Evolutionary conservation across 139 green algal genomes (phyloP), one percentile per base, ranked within the genome.

Genomic region (Chlorella sp.): DNA sequence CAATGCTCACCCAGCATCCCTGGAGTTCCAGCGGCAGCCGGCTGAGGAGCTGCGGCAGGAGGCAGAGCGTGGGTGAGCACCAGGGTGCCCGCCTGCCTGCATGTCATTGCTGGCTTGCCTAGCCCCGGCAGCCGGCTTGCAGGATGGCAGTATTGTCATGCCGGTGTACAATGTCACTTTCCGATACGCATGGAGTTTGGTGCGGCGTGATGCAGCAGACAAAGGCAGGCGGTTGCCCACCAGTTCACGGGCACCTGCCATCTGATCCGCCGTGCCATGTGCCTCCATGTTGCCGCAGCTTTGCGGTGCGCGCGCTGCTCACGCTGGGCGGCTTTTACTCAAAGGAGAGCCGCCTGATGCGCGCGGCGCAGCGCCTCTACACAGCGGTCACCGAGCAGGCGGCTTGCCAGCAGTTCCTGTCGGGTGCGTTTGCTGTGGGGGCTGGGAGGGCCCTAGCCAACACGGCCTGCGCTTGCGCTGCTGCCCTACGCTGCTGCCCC

Each of bases 271-370:
- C n/a, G n/a, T n/a, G n/a, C n/a, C n/a, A n/a, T 36, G 60, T 30
- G 56, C 20, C 56, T 28, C 56, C 56, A 13, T 65, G 56, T 24
- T 19, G 30, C 69, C 38, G 34, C 69, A 40, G 65, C 46, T 76
- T 22, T 72, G 87, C 28, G 68, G 56, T 48, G 16, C 30, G 82
- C 14, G 73, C 56, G 17, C 36, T 91, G 83, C 84, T 93, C 30
- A 83, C 28, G 32, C 58, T 92, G 9, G 80, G 77, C 46, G 91
- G 91, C 2, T 94, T 86, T 54, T 93, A 94, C 79, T 87, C 60
- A 26, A 76, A 65, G 60, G 89, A 94, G 40, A 90, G 83, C 76
- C 73, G 46, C 8, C 74, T 84, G 16, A 85, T 93, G 60, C 80
- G 84, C 32, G 48, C 72, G 24, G 83, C 80, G 20, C n/a, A 72